These are phyloP conservation scores for Zoysia pacifica DNA, from an alignment of 176 grass and related monocot genomes.

Conservation along the genomic window DNA sequence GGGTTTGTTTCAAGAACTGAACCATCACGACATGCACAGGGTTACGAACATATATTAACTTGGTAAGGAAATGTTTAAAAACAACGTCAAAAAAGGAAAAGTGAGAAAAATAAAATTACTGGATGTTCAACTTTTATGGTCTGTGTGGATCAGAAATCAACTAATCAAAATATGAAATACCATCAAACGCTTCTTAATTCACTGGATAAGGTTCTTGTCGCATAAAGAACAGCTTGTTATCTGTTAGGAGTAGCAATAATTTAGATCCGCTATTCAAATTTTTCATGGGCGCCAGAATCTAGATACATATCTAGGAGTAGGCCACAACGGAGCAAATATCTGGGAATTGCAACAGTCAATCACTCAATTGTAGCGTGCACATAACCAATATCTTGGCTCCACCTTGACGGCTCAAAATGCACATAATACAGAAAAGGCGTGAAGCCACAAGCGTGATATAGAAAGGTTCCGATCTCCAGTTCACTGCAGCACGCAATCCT, in stretches of 20 bases:
- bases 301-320: not conserved
- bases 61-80: not conserved
- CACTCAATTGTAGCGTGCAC: not conserved
- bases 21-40: slow-evolving; percentile 14
- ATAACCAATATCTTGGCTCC: not conserved
- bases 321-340: not conserved
- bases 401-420: slow-evolving; percentile 8
- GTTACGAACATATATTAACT: slow-evolving; percentile 10
- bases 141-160: not conserved
- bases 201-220: not conserved
- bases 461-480: not conserved
- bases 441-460: slow-evolving; percentile 17
- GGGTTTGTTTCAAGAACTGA: slow-evolving; percentile 92
- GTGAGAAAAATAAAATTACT: not conserved
- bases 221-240: not conserved
- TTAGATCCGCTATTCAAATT: not conserved
- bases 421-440: not conserved
- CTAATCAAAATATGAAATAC: not conserved
- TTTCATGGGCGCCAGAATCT: not conserved
- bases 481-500: slow-evolving; percentile 1
- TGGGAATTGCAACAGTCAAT: not conserved
- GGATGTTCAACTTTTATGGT: not conserved
- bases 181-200: not conserved
- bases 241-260: too few species aligned
- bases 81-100: not conserved